These are phyloP conservation scores for Tylopilus sp. DNA, from an alignment of 768 basidiomycete species.

Conservation along the genomic window DNA sequence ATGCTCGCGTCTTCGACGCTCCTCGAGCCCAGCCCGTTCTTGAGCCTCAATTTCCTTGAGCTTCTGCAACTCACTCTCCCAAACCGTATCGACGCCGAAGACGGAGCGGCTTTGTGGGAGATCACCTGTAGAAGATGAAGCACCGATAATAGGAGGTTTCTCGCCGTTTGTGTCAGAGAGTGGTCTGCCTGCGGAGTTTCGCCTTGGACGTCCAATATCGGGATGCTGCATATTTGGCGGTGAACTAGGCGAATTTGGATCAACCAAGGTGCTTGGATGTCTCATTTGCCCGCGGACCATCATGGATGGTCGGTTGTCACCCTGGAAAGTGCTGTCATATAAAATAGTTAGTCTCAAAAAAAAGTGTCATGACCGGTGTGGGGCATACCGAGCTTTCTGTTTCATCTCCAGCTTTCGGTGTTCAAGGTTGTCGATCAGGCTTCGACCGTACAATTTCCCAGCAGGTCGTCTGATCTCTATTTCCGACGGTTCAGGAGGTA, in stretches of 20 bases:
- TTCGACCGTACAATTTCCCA: conserved; percentile 85
- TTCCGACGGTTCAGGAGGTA: conserved; percentile 32
- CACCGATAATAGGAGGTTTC: conserved; percentile 27
- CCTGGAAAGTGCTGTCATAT: conserved; percentile 69
- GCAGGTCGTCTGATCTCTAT: conserved; percentile 46
- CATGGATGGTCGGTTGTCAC: conserved; percentile 90
- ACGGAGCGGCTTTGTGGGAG: conserved; percentile 64
- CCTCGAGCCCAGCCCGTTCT: conserved; percentile 60
- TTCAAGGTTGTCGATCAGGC: conserved; percentile 89
- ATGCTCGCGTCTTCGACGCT: conserved; percentile 42
- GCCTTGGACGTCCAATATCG: conserved; percentile 44
- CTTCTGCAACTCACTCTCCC: conserved; percentile 86
- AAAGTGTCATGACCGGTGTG: background rate
- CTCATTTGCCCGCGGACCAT: conserved; percentile 66
- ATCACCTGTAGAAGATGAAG: conserved; percentile 30
- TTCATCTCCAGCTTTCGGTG: conserved; percentile 78
- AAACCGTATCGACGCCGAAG: conserved; percentile 90
- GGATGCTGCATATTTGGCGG: conserved; percentile 46
- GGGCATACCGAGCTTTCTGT: conserved; percentile 73
- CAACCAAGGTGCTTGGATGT: conserved; percentile 68
- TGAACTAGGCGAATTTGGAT: conserved; percentile 55
- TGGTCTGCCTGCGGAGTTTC: conserved; percentile 60
- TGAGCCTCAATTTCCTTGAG: conserved; percentile 70
- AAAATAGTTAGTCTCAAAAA: conserved; percentile 5
- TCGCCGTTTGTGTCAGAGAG: conserved; percentile 59